phyloP scores from a whole-genome alignment of 768 basidiomycete species.

The Favolaschia claudopus region DNA sequence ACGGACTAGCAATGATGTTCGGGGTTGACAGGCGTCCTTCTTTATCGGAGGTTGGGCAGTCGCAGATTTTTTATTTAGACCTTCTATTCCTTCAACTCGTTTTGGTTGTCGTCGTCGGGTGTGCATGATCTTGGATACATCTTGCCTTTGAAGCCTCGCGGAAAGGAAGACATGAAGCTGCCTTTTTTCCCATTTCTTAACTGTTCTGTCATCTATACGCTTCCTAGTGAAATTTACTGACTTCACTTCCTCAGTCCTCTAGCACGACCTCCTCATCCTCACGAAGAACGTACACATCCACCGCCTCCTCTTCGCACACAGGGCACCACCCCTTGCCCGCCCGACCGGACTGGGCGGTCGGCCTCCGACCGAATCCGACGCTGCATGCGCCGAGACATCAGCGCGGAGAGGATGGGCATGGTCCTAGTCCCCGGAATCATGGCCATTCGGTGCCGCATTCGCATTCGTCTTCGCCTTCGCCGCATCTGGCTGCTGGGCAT shows the following conservation, averaged over 20 bases:
- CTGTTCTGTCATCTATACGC: too few species aligned
- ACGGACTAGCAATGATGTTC: not conserved
- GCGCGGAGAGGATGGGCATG: conserved; percentile 47
- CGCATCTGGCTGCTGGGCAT: too few species aligned
- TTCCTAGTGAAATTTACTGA: too few species aligned
- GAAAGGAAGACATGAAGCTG: too few species aligned
- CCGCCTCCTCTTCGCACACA: conserved; percentile 67
- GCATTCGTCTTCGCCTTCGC: too few species aligned
- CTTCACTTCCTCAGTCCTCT: conserved; percentile 73
- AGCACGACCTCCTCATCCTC: conserved; percentile 84
- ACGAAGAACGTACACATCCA: conserved; percentile 77
- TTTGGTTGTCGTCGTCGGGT: too few species aligned
- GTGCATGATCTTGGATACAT: too few species aligned
- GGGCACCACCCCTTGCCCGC: conserved; percentile 81
- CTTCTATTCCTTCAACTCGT: too few species aligned
- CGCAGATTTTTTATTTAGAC: too few species aligned
- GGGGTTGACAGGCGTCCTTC: not conserved
- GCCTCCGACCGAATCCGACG: conserved; percentile 78
- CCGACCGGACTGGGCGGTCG: conserved; percentile 90
- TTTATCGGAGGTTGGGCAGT: not conserved
- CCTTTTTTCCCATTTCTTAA: too few species aligned
- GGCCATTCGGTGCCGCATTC: not conserved
- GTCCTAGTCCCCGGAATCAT: conserved; percentile 41
- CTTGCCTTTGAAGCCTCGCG: too few species aligned
- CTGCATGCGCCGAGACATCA: conserved; percentile 65